Evolutionary conservation across 345 rosid genomes (phyloP).

Genomic region (Linum trigynum): DNA sequence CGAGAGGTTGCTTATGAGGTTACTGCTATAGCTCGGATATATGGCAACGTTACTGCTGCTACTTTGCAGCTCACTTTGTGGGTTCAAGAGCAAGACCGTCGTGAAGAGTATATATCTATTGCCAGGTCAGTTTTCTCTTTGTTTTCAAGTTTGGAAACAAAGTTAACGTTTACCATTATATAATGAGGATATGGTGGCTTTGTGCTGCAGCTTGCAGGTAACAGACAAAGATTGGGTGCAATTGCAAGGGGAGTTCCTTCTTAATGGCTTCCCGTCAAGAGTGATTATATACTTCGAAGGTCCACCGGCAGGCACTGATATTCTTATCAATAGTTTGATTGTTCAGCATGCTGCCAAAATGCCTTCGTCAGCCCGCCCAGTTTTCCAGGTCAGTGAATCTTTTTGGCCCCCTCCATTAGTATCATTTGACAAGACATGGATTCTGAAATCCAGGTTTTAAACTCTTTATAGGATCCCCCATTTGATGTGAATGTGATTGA

Average conservation of each 20-base stretch:
- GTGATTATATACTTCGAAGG: conserved; percentile 4
- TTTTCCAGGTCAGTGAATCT: background rate
- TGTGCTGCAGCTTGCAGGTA: conserved; percentile 5
- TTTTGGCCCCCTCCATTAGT: background rate
- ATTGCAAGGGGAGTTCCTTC: conserved; percentile 8
- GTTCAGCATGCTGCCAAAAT: conserved; percentile 1
- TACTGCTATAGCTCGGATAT: conserved; percentile 2
- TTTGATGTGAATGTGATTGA: conserved; percentile 6
- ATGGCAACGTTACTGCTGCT: conserved; percentile 4
- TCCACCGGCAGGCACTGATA: conserved; percentile 9
- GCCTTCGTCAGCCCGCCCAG: background rate
- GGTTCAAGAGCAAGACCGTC: conserved; percentile 3
- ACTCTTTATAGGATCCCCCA: background rate
- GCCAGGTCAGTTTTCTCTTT: background rate
- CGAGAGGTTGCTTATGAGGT: conserved; percentile 4
- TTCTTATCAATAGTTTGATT: conserved; percentile 5
- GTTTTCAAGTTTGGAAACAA: background rate
- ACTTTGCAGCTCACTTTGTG: conserved; percentile 1
- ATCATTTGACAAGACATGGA: background rate
- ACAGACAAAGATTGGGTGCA: conserved; percentile 6
- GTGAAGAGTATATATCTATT: conserved; percentile 6
- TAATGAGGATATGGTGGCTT: background rate
- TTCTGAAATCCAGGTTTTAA: background rate
- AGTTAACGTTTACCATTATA: no score
- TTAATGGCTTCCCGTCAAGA: conserved; percentile 9